These are phyloP conservation scores for Fusarium temperatum DNA, from an alignment of 2,329 filamentous ascomycete genomes.

Conservation along the genomic window DNA sequence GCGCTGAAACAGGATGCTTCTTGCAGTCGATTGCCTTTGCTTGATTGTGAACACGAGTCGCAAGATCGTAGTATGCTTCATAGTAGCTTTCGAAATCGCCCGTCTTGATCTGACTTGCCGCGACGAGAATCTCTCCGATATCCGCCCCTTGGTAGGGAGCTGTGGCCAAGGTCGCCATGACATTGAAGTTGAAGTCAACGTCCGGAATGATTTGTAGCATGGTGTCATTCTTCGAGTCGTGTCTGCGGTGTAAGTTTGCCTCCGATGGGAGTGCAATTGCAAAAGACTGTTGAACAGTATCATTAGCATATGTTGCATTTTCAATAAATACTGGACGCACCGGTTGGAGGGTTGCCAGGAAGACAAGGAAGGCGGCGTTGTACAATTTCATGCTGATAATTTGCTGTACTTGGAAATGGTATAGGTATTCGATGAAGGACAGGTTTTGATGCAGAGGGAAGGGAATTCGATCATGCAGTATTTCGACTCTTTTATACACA, in stretches of 20 bases:
- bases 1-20: constrained; percentile 40
- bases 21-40: constrained; percentile 28
- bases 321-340: not conserved
- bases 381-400: not conserved
- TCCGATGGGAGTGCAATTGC: not conserved
- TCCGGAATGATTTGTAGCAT: constrained; percentile 2
- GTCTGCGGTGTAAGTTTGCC: not conserved
- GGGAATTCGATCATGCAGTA: not conserved
- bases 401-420: not conserved
- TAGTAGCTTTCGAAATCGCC: constrained; percentile 40
- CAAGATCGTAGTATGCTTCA: constrained; percentile 35
- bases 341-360: not conserved
- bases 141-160: constrained; percentile 27
- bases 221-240: not conserved
- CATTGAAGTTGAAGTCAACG: constrained; percentile 15
- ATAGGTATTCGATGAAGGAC: not conserved
- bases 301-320: not conserved
- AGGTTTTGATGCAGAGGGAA: not conserved
- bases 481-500: not conserved
- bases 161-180: not conserved
- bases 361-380: not conserved
- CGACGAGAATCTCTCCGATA: constrained; percentile 46
- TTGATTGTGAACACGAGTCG: constrained; percentile 31
- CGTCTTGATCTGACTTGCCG: constrained; percentile 39
- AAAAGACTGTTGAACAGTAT: not conserved